Percentiles rank a stretch among this genome's conserved stretches.
Evolutionary conservation across 176 grass and related monocot genomes (phyloP).

Genomic region (Sorghum bicolor): DNA sequence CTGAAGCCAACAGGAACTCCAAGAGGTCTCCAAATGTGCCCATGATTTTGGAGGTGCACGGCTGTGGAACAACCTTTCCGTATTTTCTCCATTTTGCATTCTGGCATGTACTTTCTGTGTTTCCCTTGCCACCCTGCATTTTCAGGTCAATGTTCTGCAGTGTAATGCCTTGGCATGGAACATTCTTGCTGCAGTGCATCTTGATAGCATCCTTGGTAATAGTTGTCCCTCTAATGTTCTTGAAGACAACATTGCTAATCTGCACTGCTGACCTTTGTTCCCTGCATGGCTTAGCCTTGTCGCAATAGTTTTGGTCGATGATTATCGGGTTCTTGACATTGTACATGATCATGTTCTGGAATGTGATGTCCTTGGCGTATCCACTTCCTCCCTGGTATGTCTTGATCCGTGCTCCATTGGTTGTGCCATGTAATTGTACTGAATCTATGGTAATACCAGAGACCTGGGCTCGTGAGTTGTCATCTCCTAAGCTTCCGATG

Average conservation of each 20-base stretch:
- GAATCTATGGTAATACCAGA: conserved; percentile 37
- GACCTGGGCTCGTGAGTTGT: conserved; percentile 29
- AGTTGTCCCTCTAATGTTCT: conserved; percentile 68
- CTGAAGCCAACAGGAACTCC: neutral
- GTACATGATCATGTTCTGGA: conserved; percentile 50
- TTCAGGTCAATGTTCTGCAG: conserved; percentile 48
- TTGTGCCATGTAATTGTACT: conserved; percentile 27
- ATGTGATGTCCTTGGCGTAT: conserved; percentile 33
- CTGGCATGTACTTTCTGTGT: conserved; percentile 14
- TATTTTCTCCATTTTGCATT: conserved; percentile 39
- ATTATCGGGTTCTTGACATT: conserved; percentile 48
- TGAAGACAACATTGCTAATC: conserved; percentile 51
- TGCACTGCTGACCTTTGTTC: conserved; percentile 32
- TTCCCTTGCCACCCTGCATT: neutral
- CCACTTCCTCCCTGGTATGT: conserved; percentile 56
- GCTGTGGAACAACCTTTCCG: conserved; percentile 46
- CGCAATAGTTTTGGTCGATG: conserved; percentile 56
- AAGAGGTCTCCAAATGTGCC: neutral
- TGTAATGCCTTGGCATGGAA: conserved; percentile 29
- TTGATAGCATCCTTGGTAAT: conserved; percentile 42
- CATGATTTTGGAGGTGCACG: conserved; percentile 25
- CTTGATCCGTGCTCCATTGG: conserved; percentile 64
- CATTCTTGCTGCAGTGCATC: conserved; percentile 43
- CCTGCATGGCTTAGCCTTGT: conserved; percentile 17
- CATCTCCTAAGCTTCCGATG: conserved; percentile 50